Base-by-base conservation (phyloP, 140 eudicot genomes). In the Anethum foeniculum region DNA sequence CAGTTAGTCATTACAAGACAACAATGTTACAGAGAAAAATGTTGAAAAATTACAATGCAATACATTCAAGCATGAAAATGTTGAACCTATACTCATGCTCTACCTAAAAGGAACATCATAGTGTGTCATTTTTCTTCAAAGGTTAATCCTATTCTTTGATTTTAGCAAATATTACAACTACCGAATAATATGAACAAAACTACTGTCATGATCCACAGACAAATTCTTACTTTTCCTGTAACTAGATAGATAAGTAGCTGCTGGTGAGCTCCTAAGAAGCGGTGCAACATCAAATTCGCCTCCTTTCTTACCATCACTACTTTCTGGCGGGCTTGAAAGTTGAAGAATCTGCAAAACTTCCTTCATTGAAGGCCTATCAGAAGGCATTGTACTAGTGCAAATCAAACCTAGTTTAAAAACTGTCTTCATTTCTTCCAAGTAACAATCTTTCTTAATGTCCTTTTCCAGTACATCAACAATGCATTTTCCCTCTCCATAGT, bases 291-390 rank as follows among this genome's bases (percentile, higher is more conserved):
- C 94, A 48, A 80, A 81, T 68, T 89, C 96, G 4, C 81, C 80
- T 25, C 88, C 91, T 76, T 84, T 85, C 67, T 81, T 86, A 51
- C 74, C 92, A 71, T 85, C 89, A 41, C 32, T 19, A 0, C 65
- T 85, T 19, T 69, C 79, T 14, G 27, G 49, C 1, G 91, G 83
- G 39, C 81, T 80, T 64, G 87, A 84, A 52, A 84, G 86, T 14
- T 82, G 91, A 44, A 93, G 93, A 51, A 93, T 85, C 77, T 89
- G 91, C 77, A 90, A 80, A 75, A 84, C 96, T 79, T 90, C 96
- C 62, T 91, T 91, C 97, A 91, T 91, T 25, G 96, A 85, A 65
- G 98, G 98, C 72, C 98, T 84, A 77, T 86, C 87, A 3, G 91
- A 58, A 81, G 98, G 97, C 82, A 90, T 71, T 30, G 88, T 68